These are phyloP conservation scores for Yarrowia sp. DNA, from an alignment of 805 yeast species.

Conservation along the genomic window DNA sequence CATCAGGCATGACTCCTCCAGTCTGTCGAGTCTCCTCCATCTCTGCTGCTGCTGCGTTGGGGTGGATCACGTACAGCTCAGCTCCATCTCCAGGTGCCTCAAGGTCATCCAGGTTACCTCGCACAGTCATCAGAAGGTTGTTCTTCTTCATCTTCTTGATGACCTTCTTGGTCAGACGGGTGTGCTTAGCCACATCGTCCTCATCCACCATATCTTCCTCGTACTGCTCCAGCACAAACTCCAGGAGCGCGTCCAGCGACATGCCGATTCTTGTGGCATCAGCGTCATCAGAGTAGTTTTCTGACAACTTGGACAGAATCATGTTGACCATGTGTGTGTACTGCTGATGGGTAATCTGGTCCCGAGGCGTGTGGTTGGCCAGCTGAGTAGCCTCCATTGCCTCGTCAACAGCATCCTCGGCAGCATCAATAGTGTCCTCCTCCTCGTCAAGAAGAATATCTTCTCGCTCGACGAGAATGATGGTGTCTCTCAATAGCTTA, in stretches of 20 bases:
- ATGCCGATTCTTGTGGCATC: conserved; percentile 54
- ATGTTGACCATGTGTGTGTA: conserved; percentile 80
- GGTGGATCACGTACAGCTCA: conserved; percentile 37
- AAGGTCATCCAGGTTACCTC: conserved; percentile 42
- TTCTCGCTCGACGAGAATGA: conserved; percentile 89
- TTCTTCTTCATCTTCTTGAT: conserved; percentile 80
- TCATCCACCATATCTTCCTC: conserved; percentile 70
- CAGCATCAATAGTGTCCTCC: conserved; percentile 38
- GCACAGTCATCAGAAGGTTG: conserved; percentile 70
- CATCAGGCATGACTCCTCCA: conserved; percentile 19
- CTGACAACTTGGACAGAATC: conserved; percentile 46
- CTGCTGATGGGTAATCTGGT: conserved; percentile 75
- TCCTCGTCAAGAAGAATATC: conserved; percentile 85
- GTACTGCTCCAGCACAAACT: conserved; percentile 72
- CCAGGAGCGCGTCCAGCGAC: conserved; percentile 64
- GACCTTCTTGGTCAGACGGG: conserved; percentile 71
- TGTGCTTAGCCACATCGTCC: conserved; percentile 65
- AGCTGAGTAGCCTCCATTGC: conserved; percentile 26
- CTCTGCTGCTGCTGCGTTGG: conserved; percentile 32
- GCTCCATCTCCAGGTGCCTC: conserved; percentile 26
- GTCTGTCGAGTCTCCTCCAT: conserved; percentile 15
- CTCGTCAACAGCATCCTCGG: conserved; percentile 30
- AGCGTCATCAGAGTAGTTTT: conserved; percentile 57
- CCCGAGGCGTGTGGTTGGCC: conserved; percentile 25
- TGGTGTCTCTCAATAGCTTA: conserved; percentile 82